Evolutionary conservation across 768 basidiomycete species (phyloP), one percentile per base, ranked within the genome.

Genomic region (Boletus barrowsii): DNA sequence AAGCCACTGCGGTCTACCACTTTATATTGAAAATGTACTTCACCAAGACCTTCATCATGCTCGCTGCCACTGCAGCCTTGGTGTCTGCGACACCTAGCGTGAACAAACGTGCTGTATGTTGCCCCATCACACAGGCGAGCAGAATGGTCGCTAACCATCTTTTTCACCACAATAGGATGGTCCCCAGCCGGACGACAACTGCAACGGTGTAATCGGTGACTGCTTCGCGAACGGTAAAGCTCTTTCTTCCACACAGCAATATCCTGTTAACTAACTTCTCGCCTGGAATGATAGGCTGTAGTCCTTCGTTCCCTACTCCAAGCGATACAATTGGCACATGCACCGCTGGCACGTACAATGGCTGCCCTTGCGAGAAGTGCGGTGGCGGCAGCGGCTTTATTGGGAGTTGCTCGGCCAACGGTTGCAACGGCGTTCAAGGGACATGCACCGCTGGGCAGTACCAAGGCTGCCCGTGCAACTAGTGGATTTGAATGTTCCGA

Each of bases 321-420:
- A 26, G 18, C n/a, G 13, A 32, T 9, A 46, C 43, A 11, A 5
- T 42, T 3, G 53, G 40, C 0, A 20, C 7, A 7, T 42, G 53
- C 33, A 29, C 4, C 4, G 40, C 40, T 7, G 41, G 40, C 26
- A n/a, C 33, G 8, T 53, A 20, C 15, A 29, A 14, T 3, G 40
- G 54, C 17, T 40, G 54, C 30, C 22, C 36, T 15, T 55, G 54
- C 37, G n/a, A 40, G 4, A 47, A 56, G 41, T 56, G 44, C 15
- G 53, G 44, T 7, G 30, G 39, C 35, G 26, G 45, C 4, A 3
- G 1, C 14, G 22, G 14, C 8, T 22, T 42, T 15, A 4, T 30
- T 6, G 35, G 42, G 2, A n/a, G 15, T 3, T 54, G 40, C 20
- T 8, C 26, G 5, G 30, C 8, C 2, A 37, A 43, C 2, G 53